A percentile compares a stretch with the other conserved stretches of the same genome.
phyloP scores from a whole-genome alignment of 2,329 filamentous ascomycete species.

The Catunica adiposa region DNA sequence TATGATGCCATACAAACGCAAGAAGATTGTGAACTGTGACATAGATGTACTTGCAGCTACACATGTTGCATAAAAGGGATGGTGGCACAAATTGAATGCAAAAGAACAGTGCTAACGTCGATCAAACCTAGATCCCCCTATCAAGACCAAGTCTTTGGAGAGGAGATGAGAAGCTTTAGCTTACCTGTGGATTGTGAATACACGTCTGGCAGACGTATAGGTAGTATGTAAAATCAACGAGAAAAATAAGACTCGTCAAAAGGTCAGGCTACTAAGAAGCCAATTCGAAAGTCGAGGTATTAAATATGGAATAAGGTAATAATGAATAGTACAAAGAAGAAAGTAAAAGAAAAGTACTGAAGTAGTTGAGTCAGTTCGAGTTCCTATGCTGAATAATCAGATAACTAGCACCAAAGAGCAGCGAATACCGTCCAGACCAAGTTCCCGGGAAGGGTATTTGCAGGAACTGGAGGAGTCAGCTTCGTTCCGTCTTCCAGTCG shows the following conservation, averaged over 20 bases:
- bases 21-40: background rate
- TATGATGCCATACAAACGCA: background rate
- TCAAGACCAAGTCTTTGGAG: background rate
- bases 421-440: background rate
- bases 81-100: background rate
- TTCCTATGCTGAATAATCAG: background rate
- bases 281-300: background rate
- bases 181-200: background rate
- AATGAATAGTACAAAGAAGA: background rate
- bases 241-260: background rate
- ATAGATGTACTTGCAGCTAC: background rate
- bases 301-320: background rate
- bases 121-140: background rate
- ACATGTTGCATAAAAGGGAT: background rate
- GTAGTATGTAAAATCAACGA: background rate
- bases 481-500: background rate
- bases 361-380: background rate
- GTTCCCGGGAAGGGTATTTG: background rate
- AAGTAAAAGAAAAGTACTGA: background rate
- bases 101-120: background rate
- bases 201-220: background rate
- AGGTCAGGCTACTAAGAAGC: background rate
- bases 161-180: background rate
- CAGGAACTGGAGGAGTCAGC: background rate
- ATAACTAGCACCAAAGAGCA: background rate